These are phyloP conservation scores for Daucus carota DNA, from an alignment of 129 eudicot species.

Conservation along the genomic window DNA sequence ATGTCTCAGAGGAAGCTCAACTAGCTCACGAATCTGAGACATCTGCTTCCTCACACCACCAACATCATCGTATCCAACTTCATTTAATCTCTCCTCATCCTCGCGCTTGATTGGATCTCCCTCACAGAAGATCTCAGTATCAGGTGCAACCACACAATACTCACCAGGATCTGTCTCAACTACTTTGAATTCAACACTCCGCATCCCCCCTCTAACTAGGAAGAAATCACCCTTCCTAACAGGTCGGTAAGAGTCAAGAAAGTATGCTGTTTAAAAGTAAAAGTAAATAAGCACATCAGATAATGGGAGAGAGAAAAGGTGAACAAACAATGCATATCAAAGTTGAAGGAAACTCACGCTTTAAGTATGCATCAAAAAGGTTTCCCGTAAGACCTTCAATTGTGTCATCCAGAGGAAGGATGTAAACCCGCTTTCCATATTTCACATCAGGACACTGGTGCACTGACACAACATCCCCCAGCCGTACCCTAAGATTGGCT, in stretches of 20 bases:
- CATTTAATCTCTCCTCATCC: conserved; percentile 68
- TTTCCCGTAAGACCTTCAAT: conserved; percentile 81
- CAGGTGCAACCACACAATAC: conserved; percentile 81
- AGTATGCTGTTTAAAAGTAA: conserved; percentile 42
- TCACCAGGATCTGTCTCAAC: conserved; percentile 76
- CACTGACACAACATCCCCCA: conserved; percentile 78
- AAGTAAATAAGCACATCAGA: background rate
- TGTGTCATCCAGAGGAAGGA: conserved; percentile 73
- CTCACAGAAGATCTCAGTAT: conserved; percentile 76
- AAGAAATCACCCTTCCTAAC: conserved; percentile 73
- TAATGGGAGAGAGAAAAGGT: background rate
- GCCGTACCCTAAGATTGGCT: conserved; percentile 63
- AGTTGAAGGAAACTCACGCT: conserved; percentile 38
- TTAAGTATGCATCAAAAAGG: conserved; percentile 62
- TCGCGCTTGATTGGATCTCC: conserved; percentile 79
- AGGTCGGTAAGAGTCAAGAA: conserved; percentile 68
- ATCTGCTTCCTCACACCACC: conserved; percentile 83
- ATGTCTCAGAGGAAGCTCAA: conserved; percentile 63
- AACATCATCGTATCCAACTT: conserved; percentile 78
- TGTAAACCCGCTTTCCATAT: conserved; percentile 72
- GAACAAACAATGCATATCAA: background rate
- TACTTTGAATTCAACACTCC: conserved; percentile 77
- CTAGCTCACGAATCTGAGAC: conserved; percentile 84
- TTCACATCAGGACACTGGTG: conserved; percentile 83
- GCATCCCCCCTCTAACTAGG: conserved; percentile 79